Evolutionary conservation across 2,329 filamentous ascomycete genomes (phyloP).

Genomic region (Sarocladiaceae sp.): DNA sequence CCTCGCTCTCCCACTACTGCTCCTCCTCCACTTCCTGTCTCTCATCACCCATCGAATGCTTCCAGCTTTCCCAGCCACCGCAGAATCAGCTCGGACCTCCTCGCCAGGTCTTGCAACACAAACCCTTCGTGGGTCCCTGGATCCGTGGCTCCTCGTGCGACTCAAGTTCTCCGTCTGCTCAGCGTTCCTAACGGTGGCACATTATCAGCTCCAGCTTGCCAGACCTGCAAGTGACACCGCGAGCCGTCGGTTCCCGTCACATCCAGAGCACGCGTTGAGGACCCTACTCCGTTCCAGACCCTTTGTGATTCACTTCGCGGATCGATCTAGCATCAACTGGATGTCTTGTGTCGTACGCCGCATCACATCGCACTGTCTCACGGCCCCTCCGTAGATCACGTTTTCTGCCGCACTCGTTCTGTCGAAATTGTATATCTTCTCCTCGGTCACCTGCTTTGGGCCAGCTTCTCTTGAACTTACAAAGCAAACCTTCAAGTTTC

Average conservation of each 20-base stretch:
- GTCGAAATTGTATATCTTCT: not conserved
- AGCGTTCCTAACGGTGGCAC: constrained; percentile 4
- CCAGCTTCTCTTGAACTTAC: not conserved
- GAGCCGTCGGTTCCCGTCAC: not conserved
- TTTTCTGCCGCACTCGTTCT: no score
- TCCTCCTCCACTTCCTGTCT: not conserved
- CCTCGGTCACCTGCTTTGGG: not conserved
- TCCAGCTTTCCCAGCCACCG: not conserved
- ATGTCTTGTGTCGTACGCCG: constrained; percentile 1
- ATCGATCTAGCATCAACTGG: not conserved
- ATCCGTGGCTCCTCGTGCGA: not conserved
- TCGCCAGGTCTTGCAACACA: not conserved
- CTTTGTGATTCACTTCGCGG: constrained; percentile 6
- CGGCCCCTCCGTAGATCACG: not conserved
- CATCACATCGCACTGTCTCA: constrained; percentile 5
- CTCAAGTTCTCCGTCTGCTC: not conserved
- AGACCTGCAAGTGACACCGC: not conserved
- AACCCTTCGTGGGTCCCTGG: not conserved
- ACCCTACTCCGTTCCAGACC: not conserved
- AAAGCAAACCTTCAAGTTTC: not conserved
- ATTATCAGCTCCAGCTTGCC: not conserved
- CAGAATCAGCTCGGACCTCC: not conserved
- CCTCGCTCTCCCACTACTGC: not conserved
- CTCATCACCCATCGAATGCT: not conserved
- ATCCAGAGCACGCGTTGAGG: not conserved